Evolutionary conservation across 371 early-diverging fungal genomes (phyloP).

Genomic region (Syncephalastrum contaminatum): DNA sequence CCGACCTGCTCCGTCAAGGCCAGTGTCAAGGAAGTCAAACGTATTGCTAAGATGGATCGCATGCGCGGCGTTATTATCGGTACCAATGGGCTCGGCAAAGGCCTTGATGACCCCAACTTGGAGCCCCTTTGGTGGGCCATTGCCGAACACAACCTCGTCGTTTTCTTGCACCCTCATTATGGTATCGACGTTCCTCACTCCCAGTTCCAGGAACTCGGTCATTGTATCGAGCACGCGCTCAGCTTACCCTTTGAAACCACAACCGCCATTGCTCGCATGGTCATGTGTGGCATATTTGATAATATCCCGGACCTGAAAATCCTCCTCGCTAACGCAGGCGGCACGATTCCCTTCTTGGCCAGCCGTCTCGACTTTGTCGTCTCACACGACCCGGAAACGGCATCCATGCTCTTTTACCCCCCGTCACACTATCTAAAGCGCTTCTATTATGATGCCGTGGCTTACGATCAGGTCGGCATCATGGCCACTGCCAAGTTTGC

Average conservation of each 20-base stretch:
- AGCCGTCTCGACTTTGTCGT: constrained; percentile 44
- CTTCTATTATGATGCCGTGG: constrained; percentile 25
- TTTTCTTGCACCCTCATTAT: constrained; percentile 46
- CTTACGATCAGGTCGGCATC: constrained; percentile 18
- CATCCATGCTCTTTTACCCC: constrained; percentile 16
- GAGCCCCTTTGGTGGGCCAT: constrained; percentile 30
- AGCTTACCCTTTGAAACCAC: constrained; percentile 48
- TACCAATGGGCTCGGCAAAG: constrained; percentile 29
- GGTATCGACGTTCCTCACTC: constrained; percentile 25
- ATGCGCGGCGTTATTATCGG: constrained; percentile 40
- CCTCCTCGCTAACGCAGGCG: constrained; percentile 40
- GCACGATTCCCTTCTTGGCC: constrained; percentile 40
- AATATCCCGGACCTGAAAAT: constrained; percentile 33
- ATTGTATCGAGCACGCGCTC: constrained; percentile 41
- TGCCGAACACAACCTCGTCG: constrained; percentile 20
- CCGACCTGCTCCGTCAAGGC: constrained; percentile 24
- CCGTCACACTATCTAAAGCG: constrained; percentile 23
- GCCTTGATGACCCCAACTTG: constrained; percentile 40
- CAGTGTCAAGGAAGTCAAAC: constrained; percentile 25
- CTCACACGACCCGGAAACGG: constrained; percentile 25
- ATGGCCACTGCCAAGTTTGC: constrained; percentile 22
- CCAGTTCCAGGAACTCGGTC: constrained; percentile 21
- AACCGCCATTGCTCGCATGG: constrained; percentile 30
- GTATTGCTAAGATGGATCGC: constrained; percentile 17
- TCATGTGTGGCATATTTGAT: constrained; percentile 39